phyloP scores from a whole-genome alignment of 2,329 filamentous ascomycete genomes.

The Epichloe scottii region DNA sequence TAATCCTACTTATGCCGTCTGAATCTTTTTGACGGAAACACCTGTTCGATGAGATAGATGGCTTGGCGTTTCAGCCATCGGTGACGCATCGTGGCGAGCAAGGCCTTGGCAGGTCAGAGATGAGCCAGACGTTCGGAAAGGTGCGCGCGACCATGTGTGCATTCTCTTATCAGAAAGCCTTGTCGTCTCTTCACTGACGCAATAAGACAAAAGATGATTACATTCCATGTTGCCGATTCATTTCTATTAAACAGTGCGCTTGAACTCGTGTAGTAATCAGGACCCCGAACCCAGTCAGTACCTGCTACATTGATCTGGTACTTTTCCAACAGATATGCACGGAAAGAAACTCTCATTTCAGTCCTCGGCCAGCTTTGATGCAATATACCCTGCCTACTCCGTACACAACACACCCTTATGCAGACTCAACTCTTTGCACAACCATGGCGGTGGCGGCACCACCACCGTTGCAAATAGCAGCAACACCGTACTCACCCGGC shows the following conservation, averaged over 20 bases:
- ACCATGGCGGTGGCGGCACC: constrained; percentile 86
- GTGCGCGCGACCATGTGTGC: too few relatives aligned
- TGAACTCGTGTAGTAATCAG: not conserved
- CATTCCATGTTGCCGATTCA: not conserved
- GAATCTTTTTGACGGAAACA: too few relatives aligned
- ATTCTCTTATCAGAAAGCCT: too few relatives aligned
- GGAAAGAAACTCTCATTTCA: not conserved
- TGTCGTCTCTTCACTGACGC: too few relatives aligned
- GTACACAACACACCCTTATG: constrained; percentile 20
- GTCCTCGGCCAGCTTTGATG: not conserved
- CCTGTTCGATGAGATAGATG: too few relatives aligned
- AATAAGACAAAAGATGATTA: not conserved
- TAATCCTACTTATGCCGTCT: too few relatives aligned
- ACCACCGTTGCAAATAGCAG: constrained; percentile 93
- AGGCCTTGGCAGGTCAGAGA: too few relatives aligned
- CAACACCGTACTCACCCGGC: constrained; percentile 85
- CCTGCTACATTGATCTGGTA: not conserved
- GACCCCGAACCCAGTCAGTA: not conserved
- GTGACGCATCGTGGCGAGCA: too few relatives aligned
- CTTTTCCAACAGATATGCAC: not conserved
- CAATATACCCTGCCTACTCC: not conserved
- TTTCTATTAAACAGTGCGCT: not conserved
- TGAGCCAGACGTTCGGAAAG: too few relatives aligned
- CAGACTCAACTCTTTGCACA: constrained; percentile 64
- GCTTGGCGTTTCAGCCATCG: too few relatives aligned